Conservation (phyloP, 257 asterid species). For the Leonotis leonurus region DNA sequence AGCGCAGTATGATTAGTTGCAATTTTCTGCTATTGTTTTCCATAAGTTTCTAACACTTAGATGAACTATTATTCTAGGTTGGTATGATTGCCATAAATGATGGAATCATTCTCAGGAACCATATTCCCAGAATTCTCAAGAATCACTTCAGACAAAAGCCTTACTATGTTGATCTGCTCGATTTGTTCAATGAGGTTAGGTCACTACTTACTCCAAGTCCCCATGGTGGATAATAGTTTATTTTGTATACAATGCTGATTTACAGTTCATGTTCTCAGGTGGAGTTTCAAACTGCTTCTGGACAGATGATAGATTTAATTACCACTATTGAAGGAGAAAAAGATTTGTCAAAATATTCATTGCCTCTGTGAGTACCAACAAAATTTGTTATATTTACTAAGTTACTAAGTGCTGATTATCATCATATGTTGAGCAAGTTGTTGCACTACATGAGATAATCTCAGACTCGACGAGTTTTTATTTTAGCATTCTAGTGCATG, state of each 20-base stretch:
- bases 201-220: conserved; percentile 8
- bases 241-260: neutral
- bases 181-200: conserved; percentile 87
- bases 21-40: neutral
- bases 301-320: conserved; percentile 95
- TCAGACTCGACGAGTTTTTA: neutral
- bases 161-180: conserved; percentile 81
- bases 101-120: conserved; percentile 83
- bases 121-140: conserved; percentile 90
- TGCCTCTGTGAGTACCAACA: conserved; percentile 54
- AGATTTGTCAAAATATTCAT: conserved; percentile 77
- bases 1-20: conserved; percentile 12
- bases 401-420: neutral
- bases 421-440: neutral
- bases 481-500: conserved; percentile 1
- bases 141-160: conserved; percentile 78
- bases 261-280: conserved; percentile 15
- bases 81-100: conserved; percentile 88
- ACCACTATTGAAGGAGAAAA: conserved; percentile 90
- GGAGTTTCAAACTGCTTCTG: conserved; percentile 70
- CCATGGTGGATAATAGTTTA: conserved; percentile 21
- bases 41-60: conserved; percentile 3
- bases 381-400: neutral
- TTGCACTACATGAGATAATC: neutral
- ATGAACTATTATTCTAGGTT: no score